A percentile compares a stretch with the other conserved stretches of the same genome.
phyloP scores from a whole-genome alignment of 306 rosid species.

The Hippophae tibetana region DNA sequence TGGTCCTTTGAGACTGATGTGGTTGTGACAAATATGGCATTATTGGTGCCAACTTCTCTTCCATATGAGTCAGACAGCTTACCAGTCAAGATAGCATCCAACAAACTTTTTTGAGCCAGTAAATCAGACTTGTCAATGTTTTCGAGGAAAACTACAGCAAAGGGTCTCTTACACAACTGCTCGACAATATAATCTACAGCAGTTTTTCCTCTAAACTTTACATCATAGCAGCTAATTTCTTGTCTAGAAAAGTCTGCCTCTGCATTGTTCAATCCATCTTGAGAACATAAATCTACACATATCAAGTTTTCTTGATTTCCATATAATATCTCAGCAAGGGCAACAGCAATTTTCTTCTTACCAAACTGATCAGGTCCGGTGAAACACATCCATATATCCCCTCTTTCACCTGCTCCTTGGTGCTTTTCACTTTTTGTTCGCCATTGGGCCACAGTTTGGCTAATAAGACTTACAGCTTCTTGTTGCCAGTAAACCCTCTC shows the following conservation, averaged over 20 bases:
- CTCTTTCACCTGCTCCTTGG: conserved; percentile 29
- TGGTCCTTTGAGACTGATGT: conserved; percentile 27
- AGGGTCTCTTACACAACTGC: conserved; percentile 60
- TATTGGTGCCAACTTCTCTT: conserved; percentile 66
- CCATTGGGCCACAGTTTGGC: conserved; percentile 42
- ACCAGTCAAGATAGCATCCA: conserved; percentile 66
- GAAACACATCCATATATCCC: conserved; percentile 72
- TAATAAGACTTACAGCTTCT: conserved; percentile 49
- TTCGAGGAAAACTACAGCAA: conserved; percentile 70
- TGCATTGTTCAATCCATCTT: conserved; percentile 19
- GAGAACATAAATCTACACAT: conserved; percentile 51
- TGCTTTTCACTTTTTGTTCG: conserved; percentile 28
- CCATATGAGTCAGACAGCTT: conserved; percentile 70
- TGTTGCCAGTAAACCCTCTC: conserved; percentile 71
- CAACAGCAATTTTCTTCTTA: conserved; percentile 59
- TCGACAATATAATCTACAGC: conserved; percentile 60
- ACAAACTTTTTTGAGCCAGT: conserved; percentile 48
- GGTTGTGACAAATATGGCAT: conserved; percentile 50
- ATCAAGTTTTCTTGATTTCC: conserved; percentile 51
- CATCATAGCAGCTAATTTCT: conserved; percentile 40
- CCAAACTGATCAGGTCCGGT: conserved; percentile 69
- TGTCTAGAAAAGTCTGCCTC: conserved; percentile 6
- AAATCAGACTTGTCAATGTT: conserved; percentile 74
- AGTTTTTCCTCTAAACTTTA: conserved; percentile 76
- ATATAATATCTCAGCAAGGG: conserved; percentile 58